Evolutionary conservation across 2,329 filamentous ascomycete species (phyloP).

Genomic region (Ophiostoma ips): DNA sequence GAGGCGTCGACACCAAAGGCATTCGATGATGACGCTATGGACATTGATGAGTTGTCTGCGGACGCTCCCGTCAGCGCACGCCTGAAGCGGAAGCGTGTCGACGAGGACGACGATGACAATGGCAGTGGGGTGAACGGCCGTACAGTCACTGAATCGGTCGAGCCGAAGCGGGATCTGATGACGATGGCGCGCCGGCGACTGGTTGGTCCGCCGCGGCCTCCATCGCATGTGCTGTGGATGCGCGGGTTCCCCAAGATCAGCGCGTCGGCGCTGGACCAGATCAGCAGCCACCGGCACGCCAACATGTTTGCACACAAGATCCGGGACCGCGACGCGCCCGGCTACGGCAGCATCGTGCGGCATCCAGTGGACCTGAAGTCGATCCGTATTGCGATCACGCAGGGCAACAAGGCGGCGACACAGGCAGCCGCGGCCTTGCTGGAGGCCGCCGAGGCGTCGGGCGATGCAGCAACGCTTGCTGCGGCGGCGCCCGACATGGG

Average conservation of each 20-base stretch:
- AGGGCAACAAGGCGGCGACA: constrained; percentile 52
- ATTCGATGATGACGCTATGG: constrained; percentile 40
- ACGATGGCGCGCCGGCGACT: constrained; percentile 13
- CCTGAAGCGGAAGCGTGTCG: constrained; percentile 41
- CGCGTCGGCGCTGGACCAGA: constrained; percentile 59
- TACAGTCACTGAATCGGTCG: background rate
- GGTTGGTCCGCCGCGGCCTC: constrained; percentile 33
- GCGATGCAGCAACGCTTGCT: background rate
- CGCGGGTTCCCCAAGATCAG: constrained; percentile 63
- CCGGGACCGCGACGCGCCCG: constrained; percentile 60
- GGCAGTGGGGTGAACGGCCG: background rate
- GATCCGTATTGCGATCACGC: constrained; percentile 61
- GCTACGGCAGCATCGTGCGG: constrained; percentile 60
- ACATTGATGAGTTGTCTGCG: constrained; percentile 32
- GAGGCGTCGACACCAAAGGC: constrained; percentile 42
- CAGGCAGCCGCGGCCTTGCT: constrained; percentile 47
- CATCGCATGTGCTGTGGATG: constrained; percentile 59
- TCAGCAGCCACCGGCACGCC: constrained; percentile 61
- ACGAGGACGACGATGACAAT: constrained; percentile 22
- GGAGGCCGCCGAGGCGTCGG: constrained; percentile 35
- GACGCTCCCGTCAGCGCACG: constrained; percentile 21
- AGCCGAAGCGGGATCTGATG: constrained; percentile 1
- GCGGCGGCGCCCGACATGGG: constrained; percentile 25
- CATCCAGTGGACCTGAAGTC: constrained; percentile 66
- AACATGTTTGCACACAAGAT: constrained; percentile 68